phyloP scores from a whole-genome alignment of 106 monocot genomes.

The Dioscorea zingiberensis region DNA sequence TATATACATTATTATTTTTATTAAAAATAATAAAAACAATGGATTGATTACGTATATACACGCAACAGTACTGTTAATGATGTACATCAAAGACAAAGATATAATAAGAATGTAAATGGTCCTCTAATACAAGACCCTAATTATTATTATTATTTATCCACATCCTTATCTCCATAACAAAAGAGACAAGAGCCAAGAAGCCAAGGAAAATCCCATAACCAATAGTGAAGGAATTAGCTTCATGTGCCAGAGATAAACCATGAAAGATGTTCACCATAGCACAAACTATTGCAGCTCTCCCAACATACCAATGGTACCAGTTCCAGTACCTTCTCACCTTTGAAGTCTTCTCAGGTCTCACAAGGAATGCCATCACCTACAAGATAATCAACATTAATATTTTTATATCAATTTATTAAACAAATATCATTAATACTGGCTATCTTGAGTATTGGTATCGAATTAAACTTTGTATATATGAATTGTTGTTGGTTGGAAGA shows the following conservation, averaged over 20 bases:
- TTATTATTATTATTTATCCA: constrained; percentile 10
- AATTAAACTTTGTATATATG: no score
- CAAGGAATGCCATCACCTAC: constrained; percentile 35
- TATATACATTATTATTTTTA: no score
- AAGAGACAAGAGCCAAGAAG: constrained; percentile 17
- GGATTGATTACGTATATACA: no score
- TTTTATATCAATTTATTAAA: no score
- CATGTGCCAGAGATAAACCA: constrained; percentile 28
- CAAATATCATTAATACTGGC: not conserved
- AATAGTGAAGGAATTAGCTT: constrained; percentile 18
- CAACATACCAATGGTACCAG: constrained; percentile 47
- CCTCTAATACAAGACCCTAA: no score
- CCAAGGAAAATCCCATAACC: constrained; percentile 37
- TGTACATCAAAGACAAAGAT: no score
- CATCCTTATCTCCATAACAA: constrained; percentile 31
- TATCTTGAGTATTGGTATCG: no score
- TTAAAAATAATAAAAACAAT: no score
- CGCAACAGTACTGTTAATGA: no score
- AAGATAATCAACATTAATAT: no score
- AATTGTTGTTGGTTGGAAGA: no score
- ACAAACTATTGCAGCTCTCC: constrained; percentile 24
- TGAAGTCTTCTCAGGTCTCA: constrained; percentile 34
- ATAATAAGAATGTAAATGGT: no score
- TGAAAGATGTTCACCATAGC: constrained; percentile 42
- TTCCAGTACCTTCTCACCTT: constrained; percentile 59